Evolutionary conservation across 768 basidiomycete genomes (phyloP).

Genomic region (Kwoniella botswanensis): DNA sequence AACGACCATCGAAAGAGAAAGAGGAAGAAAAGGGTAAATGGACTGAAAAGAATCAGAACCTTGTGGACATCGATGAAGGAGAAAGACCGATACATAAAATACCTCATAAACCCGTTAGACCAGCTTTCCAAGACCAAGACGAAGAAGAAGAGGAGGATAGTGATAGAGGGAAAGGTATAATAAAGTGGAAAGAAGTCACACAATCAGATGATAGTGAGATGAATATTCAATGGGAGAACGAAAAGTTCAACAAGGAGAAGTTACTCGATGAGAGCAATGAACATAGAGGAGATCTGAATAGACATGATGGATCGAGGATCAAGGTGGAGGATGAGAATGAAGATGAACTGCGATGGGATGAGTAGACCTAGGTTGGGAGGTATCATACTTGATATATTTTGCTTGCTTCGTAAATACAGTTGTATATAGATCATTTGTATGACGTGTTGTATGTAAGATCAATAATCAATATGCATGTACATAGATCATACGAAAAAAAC

Average conservation of each 20-base stretch:
- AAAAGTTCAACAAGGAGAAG: neutral
- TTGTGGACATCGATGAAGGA: neutral
- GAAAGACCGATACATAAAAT: neutral
- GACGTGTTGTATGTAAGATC: neutral
- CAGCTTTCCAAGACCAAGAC: neutral
- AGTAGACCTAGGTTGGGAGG: neutral
- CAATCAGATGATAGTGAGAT: neutral
- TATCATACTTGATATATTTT: neutral
- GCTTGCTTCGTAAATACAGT: neutral
- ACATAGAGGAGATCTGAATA: neutral
- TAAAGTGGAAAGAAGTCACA: neutral
- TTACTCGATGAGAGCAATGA: neutral
- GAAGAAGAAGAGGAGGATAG: neutral
- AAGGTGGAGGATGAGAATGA: neutral
- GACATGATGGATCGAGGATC: slow-evolving; percentile 5
- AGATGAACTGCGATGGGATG: slow-evolving; percentile 1
- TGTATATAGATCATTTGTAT: slow-evolving; percentile 9
- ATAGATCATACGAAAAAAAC: neutral
- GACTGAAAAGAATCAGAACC: neutral
- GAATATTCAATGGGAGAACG: slow-evolving; percentile 1
- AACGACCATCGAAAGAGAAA: neutral
- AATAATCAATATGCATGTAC: slow-evolving; percentile 25
- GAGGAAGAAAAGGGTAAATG: neutral
- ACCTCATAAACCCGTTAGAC: neutral
- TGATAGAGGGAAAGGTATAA: neutral